Evolutionary conservation across 768 basidiomycete species (phyloP).

Genomic region (Bullera alba): DNA sequence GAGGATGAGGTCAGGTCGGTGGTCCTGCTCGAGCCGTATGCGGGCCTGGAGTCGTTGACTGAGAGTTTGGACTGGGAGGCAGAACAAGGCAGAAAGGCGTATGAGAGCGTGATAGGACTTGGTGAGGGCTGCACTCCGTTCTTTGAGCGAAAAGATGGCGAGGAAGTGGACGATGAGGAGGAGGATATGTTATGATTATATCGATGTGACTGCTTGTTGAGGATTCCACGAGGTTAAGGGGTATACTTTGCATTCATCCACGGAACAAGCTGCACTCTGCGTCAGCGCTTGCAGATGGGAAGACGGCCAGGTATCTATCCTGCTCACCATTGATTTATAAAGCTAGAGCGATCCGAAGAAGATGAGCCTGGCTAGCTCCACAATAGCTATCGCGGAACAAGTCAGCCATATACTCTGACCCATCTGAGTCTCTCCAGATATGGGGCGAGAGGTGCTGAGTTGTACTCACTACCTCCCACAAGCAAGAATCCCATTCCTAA

Average conservation of each 20-base stretch:
- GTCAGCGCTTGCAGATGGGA: too few species aligned
- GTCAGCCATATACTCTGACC: neutral
- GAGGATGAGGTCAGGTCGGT: neutral
- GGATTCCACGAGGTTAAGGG: too few species aligned
- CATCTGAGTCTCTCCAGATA: neutral
- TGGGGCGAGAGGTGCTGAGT: neutral
- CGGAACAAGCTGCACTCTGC: too few species aligned
- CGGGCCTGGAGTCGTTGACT: conserved; percentile 18
- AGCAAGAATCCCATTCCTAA: conserved; percentile 36
- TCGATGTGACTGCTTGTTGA: too few species aligned
- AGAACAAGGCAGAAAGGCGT: conserved; percentile 34
- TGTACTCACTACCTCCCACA: conserved; percentile 37
- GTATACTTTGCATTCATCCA: too few species aligned
- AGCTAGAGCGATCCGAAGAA: neutral
- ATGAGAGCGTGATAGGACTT: conserved; percentile 24
- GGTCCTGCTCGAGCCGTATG: conserved; percentile 13
- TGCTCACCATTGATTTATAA: neutral
- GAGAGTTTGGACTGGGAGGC: conserved; percentile 45
- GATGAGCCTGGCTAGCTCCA: conserved; percentile 28
- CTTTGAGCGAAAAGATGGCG: conserved; percentile 32
- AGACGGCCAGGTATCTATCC: too few species aligned
- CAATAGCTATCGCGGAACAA: conserved; percentile 19
- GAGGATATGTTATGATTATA: neutral
- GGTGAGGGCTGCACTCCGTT: conserved; percentile 28
- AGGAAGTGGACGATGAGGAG: conserved; percentile 12